Evolutionary conservation across 495 filamentous ascomycete species (phyloP), one percentile per base, ranked within the genome.

Genomic region (Neurospora discreta): DNA sequence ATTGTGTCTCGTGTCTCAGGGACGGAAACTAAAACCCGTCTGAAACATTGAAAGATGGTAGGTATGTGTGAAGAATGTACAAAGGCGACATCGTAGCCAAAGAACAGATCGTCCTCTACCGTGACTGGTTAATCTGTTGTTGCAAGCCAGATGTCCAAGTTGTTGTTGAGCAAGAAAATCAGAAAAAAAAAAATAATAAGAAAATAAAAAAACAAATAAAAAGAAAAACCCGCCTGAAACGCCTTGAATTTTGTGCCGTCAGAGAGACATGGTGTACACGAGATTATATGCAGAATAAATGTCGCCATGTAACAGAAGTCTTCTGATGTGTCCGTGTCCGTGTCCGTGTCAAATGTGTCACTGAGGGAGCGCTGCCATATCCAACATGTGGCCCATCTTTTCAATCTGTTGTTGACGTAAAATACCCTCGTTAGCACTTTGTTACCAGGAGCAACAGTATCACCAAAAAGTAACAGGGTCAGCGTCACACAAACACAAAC

Each of bases 311-410:
- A 42, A 18, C 40, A 42, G 18, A 15, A 42, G 18, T 15, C 6
- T 13, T 41, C 40, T 41, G 16, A 16, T 41, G 40, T 41, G 15
- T 41, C 16, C 15, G 39, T 41, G 39, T 41, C 6, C 33, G 23
- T 33, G 52, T 60, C 8, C 11, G 43, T 46, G 9, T 46, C 33
- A 36, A 5, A 18, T 44, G 7, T 30, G 9, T 75, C 36, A 77
- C 39, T 67, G 70, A 39, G 77, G 74, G 68, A 78, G 38, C 23
- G 69, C 68, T 36, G 69, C 78, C 73, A 80, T 73, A 58, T 81
- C 80, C 58, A 84, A 71, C 77, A 82, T 78, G 71, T 82, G 81
- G 0, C 77, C 78, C 78, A 84, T 84, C 72, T 80, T 84, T 68
- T 83, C 80, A 68, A 84, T 82, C 77, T 83, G 85, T 72, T 13